Conservation (phyloP, 192 early-diverging fungal genomes). For the Backusella parvicylindrica region DNA sequence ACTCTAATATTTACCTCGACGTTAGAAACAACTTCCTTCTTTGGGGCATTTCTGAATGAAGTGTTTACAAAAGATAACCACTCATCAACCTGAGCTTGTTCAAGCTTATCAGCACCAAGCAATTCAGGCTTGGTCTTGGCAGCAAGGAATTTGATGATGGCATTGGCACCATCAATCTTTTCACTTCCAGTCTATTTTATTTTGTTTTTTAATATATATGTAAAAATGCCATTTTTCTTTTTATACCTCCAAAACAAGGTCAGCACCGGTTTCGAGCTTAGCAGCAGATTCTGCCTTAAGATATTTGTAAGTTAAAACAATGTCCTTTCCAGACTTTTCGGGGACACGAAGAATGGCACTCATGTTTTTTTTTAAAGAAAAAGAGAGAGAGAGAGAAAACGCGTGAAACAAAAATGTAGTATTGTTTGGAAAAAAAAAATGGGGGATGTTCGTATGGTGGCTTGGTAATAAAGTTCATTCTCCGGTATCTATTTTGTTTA, state of each 20-base stretch:
- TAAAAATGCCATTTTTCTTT: no score
- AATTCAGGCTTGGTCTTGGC: slow-evolving; percentile 21
- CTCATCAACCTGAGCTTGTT: slow-evolving; percentile 33
- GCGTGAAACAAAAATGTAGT: background rate
- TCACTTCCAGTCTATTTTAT: slow-evolving; percentile 5
- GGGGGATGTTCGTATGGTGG: background rate
- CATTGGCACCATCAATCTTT: slow-evolving; percentile 14
- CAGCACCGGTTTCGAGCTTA: slow-evolving; percentile 16
- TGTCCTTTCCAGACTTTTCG: slow-evolving; percentile 24
- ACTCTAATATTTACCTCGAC: slow-evolving; percentile 24
- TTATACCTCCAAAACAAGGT: slow-evolving; percentile 19
- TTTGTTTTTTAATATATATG: no score
- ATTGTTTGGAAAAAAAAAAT: background rate
- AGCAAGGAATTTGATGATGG: slow-evolving; percentile 30
- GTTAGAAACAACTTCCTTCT: slow-evolving; percentile 26
- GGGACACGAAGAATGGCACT: slow-evolving; percentile 17
- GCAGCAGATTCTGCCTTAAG: background rate
- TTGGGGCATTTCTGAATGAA: slow-evolving; percentile 12
- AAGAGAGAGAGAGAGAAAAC: background rate
- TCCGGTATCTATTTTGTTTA: no score
- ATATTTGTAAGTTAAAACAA: slow-evolving; percentile 14
- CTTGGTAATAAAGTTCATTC: background rate
- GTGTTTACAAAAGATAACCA: slow-evolving; percentile 25
- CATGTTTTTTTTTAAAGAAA: background rate
- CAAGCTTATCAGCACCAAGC: slow-evolving; percentile 16